A percentile compares a stretch with the other conserved stretches of the same genome.
Conservation (phyloP, 208 protist genomes). For the Leishmania braziliensis region DNA sequence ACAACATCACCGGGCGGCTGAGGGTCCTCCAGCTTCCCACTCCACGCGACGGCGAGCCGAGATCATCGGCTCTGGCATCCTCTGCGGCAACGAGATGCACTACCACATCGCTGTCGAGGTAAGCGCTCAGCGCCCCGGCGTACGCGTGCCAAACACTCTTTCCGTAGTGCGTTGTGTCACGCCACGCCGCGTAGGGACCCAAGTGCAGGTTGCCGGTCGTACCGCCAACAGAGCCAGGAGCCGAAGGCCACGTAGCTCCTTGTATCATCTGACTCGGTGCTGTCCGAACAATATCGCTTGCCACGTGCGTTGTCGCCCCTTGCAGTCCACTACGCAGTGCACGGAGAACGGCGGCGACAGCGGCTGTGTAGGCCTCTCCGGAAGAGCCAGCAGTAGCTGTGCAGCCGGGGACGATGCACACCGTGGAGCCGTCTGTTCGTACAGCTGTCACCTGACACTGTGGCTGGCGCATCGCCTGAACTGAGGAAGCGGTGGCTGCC, state of each 20-base stretch:
- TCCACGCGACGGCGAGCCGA: conserved; percentile 8
- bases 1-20: neutral
- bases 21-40: neutral
- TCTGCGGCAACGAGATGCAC: conserved; percentile 18
- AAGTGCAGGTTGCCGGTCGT: neutral
- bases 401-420: conserved; percentile 13
- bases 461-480: neutral
- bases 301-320: neutral
- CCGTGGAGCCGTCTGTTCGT: conserved; percentile 3
- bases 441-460: conserved; percentile 6
- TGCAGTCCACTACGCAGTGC: neutral
- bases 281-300: neutral
- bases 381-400: conserved; percentile 3
- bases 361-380: conserved; percentile 18
- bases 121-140: conserved; percentile 43
- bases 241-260: neutral
- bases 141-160: conserved; percentile 67
- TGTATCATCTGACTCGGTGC: neutral
- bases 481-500: neutral
- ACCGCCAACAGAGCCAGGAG: neutral
- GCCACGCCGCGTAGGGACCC: conserved; percentile 39
- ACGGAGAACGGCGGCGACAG: conserved; percentile 12
- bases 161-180: conserved; percentile 42
- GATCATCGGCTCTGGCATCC: neutral
- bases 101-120: conserved; percentile 28